These are phyloP conservation scores for Oenanthe javanica DNA, from an alignment of 140 eudicot genomes.

Conservation along the genomic window DNA sequence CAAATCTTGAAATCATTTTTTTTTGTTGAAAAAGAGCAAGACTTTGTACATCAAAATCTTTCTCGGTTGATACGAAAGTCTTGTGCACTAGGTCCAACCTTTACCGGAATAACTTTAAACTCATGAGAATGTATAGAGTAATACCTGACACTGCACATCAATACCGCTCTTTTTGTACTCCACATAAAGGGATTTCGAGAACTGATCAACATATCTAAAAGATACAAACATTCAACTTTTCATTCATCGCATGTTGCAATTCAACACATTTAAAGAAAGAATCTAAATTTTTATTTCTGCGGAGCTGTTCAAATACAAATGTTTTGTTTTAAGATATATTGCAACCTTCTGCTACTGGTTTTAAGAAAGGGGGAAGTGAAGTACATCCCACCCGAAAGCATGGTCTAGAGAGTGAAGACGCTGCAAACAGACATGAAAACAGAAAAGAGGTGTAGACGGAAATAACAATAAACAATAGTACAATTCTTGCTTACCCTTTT, in stretches of 20 bases:
- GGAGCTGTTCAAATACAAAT: background rate
- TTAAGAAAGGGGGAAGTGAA: background rate
- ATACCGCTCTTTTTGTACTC: slow-evolving; percentile 62
- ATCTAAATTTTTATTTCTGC: background rate
- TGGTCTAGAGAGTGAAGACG: background rate
- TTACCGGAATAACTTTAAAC: background rate
- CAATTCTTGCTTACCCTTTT: slow-evolving; percentile 42
- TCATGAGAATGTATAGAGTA: background rate
- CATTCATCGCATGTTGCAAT: background rate
- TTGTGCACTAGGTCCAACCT: background rate
- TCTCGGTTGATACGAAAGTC: background rate
- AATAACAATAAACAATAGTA: background rate
- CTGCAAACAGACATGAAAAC: background rate
- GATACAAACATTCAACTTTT: background rate
- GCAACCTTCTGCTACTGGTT: background rate
- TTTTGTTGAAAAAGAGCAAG: background rate
- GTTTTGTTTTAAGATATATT: background rate
- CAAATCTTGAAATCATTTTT: background rate
- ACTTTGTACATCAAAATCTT: background rate
- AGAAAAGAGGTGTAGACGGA: background rate
- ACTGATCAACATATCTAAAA: slow-evolving; percentile 42
- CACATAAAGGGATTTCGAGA: slow-evolving; percentile 52
- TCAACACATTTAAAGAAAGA: background rate
- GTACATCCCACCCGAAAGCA: background rate
- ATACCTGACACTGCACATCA: slow-evolving; percentile 59